Base-by-base conservation (phyloP, 108 stramenopile species). In the Fragilaria crotonensis region DNA sequence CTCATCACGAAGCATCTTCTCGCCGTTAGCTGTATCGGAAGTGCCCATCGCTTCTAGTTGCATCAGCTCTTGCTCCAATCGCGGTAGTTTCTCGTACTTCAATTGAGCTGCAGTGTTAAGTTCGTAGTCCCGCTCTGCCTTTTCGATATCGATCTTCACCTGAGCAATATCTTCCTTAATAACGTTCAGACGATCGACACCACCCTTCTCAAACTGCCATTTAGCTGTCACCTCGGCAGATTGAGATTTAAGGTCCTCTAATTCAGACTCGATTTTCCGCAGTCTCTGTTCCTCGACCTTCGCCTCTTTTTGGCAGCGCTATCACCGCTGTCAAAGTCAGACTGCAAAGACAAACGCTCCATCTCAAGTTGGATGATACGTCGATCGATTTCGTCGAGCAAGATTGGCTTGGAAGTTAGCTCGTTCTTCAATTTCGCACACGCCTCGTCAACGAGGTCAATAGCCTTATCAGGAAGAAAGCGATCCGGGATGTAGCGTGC, bases 371-470 rank as follows among this genome's bases (percentile, higher is more conserved):
- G 95, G 36, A 97, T 94, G 48, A 97, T 82, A 57, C 83, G 70
- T n/a, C 96, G 71, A 59, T 97, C 96, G 45, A 97, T 85, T 67
- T 95, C 95, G 66, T 97, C 96, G 11, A 92, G 60, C 21, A 83
- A 46, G 9, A 70, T 73, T 30, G 90, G 93, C 52, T 88, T 89
- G 30, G 85, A 87, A 2, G 89, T 85, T 11, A 94, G 70, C 60
- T 89, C 89, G 54, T 90, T 90, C 70, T 90, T 90, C 26, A 90
- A 64, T 54, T 90, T 94, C 33, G 93, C 93, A 69, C 87, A 90
- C 25, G 99, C 97, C 68, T 99, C 99, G 62, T 99, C 99, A 26
- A 99, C 95, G 21, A 99, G 78, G 64, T 98, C 97, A 62, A 99
- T 98, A 4, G 95, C 92, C 68, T 89, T 88, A 71, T 86, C 89